phyloP scores from a whole-genome alignment of 106 monocot genomes.

The Posidonia australis region DNA sequence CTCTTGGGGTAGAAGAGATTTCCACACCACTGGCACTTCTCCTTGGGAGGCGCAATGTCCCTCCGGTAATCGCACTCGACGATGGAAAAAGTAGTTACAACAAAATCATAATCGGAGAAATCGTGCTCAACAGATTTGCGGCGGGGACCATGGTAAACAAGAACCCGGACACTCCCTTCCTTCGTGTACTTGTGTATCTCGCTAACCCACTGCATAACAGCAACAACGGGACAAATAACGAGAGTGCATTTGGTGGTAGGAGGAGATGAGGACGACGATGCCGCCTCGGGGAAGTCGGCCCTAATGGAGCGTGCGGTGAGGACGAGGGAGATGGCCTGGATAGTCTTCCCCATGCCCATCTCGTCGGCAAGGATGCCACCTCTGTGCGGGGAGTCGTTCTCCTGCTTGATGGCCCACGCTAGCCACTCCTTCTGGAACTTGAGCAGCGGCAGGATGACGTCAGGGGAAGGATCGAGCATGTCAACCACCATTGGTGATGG shows the following conservation, averaged over 20 bases:
- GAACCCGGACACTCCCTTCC: conserved; percentile 29
- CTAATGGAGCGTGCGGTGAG: conserved; percentile 38
- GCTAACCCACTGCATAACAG: conserved; percentile 75
- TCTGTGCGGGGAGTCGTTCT: conserved; percentile 23
- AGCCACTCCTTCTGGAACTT: conserved; percentile 93
- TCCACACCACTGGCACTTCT: conserved; percentile 43
- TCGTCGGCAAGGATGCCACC: conserved; percentile 89
- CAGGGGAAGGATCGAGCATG: conserved; percentile 34
- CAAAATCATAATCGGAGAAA: conserved; percentile 71
- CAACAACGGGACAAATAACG: conserved; percentile 76
- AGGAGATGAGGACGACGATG: not conserved
- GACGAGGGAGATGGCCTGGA: conserved; percentile 80
- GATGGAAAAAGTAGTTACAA: conserved; percentile 65
- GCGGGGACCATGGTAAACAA: conserved; percentile 14
- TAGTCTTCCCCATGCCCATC: conserved; percentile 99
- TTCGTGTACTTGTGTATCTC: conserved; percentile 56
- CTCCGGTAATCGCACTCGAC: conserved; percentile 64
- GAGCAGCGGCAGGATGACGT: conserved; percentile 48
- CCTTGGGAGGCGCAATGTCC: conserved; percentile 50
- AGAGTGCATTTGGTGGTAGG: conserved; percentile 37
- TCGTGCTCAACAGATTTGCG: not conserved
- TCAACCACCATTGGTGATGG: not conserved
- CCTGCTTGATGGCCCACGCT: conserved; percentile 71
- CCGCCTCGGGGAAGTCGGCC: not conserved
- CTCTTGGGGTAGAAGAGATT: conserved; percentile 26